These are phyloP conservation scores for Aphanomyces cochlioides DNA, from an alignment of 352 stramenopile species.

Conservation along the genomic window DNA sequence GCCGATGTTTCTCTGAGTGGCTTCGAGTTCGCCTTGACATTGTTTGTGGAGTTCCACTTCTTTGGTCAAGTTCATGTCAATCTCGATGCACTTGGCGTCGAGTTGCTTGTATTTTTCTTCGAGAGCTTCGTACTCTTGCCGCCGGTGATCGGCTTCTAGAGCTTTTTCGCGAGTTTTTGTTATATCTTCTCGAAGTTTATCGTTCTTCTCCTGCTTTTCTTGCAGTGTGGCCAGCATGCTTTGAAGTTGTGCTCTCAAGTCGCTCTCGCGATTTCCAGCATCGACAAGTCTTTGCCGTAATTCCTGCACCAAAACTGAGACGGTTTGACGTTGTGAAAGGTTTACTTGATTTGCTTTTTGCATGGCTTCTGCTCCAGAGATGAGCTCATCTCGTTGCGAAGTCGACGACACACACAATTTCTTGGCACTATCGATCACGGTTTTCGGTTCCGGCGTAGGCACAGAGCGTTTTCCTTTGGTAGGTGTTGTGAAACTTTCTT, in stretches of 20 bases:
- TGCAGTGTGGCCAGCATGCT: constrained; percentile 16
- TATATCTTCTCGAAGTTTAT: constrained; percentile 12
- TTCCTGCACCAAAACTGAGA: constrained; percentile 1
- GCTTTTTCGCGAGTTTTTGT: constrained; percentile 4
- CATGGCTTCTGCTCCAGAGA: constrained; percentile 26
- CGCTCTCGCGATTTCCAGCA: constrained; percentile 20
- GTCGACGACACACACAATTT: constrained; percentile 27
- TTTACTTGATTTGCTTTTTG: constrained; percentile 26
- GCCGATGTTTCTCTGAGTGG: neutral
- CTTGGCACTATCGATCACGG: constrained; percentile 24
- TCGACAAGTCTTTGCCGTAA: constrained; percentile 23
- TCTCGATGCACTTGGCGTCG: constrained; percentile 16
- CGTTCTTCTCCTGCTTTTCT: constrained; percentile 7
- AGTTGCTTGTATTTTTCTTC: constrained; percentile 18
- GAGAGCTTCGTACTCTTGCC: constrained; percentile 7
- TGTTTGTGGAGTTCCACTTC: constrained; percentile 17
- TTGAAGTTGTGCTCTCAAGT: constrained; percentile 22
- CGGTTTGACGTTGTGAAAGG: neutral
- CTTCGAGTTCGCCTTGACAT: constrained; percentile 2
- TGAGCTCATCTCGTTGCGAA: constrained; percentile 22
- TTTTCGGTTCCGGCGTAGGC: constrained; percentile 15
- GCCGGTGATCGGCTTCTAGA: constrained; percentile 10
- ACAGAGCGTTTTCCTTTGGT: neutral
- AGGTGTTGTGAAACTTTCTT: constrained; percentile 6
- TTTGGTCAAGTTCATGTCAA: constrained; percentile 3